These are phyloP conservation scores for Brassica nigra DNA, from an alignment of 345 rosid species.

Conservation along the genomic window DNA sequence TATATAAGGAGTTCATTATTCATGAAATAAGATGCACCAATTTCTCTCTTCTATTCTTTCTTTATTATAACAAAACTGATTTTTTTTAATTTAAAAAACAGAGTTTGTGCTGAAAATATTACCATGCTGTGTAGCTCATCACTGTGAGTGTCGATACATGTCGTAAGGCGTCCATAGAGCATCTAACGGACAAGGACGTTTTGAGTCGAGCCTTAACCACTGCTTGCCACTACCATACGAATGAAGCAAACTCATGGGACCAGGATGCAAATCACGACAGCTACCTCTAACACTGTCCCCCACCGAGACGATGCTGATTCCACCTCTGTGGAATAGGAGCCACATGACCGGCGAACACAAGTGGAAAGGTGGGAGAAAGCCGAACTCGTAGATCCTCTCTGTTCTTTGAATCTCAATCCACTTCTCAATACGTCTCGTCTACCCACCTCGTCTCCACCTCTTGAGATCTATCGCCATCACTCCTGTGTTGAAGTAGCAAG, in stretches of 20 bases:
- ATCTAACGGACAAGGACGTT: conserved; percentile 67
- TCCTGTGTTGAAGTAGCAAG: conserved; percentile 83
- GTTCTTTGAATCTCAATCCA: conserved; percentile 82
- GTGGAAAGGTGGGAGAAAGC: conserved; percentile 70
- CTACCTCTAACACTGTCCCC: conserved; percentile 76
- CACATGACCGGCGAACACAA: conserved; percentile 69
- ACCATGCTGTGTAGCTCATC: conserved; percentile 30
- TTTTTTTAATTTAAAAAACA: too few relatives aligned
- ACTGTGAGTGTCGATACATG: conserved; percentile 51
- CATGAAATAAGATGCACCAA: too few relatives aligned
- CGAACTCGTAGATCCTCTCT: conserved; percentile 70
- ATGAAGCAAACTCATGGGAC: conserved; percentile 72
- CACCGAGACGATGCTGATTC: conserved; percentile 83
- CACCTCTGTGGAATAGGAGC: conserved; percentile 80
- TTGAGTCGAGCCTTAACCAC: conserved; percentile 70
- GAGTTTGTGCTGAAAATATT: conserved; percentile 11
- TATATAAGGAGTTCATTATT: too few relatives aligned
- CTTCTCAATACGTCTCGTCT: conserved; percentile 66
- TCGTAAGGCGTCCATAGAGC: conserved; percentile 72
- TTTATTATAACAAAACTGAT: not conserved
- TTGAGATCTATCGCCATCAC: conserved; percentile 80
- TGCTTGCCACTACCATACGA: conserved; percentile 90
- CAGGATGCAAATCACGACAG: conserved; percentile 75
- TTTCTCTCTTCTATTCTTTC: too few relatives aligned
- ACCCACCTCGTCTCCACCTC: conserved; percentile 62